Percentiles rank a stretch among this genome's conserved stretches.
Evolutionary conservation across 495 filamentous ascomycete species (phyloP).

Genomic region (Pseudomonodictys pantanalensis): DNA sequence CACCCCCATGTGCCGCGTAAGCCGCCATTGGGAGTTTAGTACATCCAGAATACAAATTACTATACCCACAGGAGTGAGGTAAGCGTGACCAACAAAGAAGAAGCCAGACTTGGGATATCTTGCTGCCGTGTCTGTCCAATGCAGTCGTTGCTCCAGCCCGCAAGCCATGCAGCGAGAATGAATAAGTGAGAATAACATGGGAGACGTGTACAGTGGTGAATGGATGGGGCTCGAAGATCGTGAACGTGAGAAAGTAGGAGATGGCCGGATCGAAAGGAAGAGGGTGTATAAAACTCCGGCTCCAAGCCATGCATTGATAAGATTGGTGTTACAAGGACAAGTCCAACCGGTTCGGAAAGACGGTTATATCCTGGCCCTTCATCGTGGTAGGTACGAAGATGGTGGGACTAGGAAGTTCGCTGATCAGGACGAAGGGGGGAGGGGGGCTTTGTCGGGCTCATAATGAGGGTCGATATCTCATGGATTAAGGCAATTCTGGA

Average conservation of each 20-base stretch:
- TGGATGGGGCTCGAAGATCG: background rate
- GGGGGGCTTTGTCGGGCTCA: too few species aligned
- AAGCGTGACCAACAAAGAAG: background rate
- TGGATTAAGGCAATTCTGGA: too few species aligned
- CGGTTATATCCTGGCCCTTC: background rate
- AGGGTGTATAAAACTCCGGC: conserved; percentile 1
- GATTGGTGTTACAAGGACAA: background rate
- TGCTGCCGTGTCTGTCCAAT: conserved; percentile 11
- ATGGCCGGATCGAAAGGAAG: background rate
- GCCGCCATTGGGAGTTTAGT: background rate
- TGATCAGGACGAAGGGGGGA: too few species aligned
- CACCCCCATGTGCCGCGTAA: background rate
- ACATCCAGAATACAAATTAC: background rate
- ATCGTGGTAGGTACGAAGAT: background rate
- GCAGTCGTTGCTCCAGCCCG: background rate
- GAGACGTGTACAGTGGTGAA: background rate
- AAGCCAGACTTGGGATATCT: conserved; percentile 12
- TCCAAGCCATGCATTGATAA: conserved; percentile 5
- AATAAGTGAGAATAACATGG: background rate
- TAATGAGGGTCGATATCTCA: too few species aligned
- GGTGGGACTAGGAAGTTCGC: background rate
- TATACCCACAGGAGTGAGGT: background rate
- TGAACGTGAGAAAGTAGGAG: background rate
- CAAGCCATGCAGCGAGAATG: conserved; percentile 5
- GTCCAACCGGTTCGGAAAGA: too few species aligned